Percentiles rank a stretch among this genome's conserved stretches.
These are phyloP conservation scores for Tetradesmus lagerheimii DNA, from an alignment of 139 green algal species.

Conservation along the genomic window DNA sequence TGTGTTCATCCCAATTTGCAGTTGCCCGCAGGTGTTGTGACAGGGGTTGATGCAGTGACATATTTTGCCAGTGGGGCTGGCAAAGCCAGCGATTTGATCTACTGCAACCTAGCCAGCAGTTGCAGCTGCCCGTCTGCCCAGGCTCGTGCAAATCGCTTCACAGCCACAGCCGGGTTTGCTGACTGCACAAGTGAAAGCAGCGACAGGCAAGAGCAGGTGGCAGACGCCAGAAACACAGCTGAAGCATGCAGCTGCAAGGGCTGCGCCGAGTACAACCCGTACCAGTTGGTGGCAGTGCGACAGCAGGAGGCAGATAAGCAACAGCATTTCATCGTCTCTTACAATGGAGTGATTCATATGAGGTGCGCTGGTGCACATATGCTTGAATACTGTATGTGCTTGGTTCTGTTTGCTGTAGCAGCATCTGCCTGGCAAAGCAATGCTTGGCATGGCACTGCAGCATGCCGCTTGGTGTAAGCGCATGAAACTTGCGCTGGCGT, in stretches of 20 bases:
- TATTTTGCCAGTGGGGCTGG: constrained; percentile 25
- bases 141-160: background rate
- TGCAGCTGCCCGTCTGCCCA: background rate
- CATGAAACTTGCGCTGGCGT: too few relatives aligned
- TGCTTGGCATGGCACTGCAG: too few relatives aligned
- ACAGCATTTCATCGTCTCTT: constrained; percentile 22
- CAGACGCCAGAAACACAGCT: background rate
- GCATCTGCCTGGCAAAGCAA: too few relatives aligned
- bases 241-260: background rate
- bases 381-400: too few relatives aligned
- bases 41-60: background rate
- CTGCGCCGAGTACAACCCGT: constrained; percentile 7
- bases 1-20: too few relatives aligned
- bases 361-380: background rate
- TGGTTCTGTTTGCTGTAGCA: background rate
- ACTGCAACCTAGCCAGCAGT: constrained; percentile 17
- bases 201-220: background rate
- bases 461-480: too few relatives aligned
- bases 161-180: background rate
- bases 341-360: constrained; percentile 37
- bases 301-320: constrained; percentile 20
- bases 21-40: constrained; percentile 6
- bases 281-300: background rate
- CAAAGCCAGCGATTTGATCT: constrained; percentile 23
- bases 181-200: background rate